phyloP scores from a whole-genome alignment of 441 rosid genomes.

The Croton setiger region DNA sequence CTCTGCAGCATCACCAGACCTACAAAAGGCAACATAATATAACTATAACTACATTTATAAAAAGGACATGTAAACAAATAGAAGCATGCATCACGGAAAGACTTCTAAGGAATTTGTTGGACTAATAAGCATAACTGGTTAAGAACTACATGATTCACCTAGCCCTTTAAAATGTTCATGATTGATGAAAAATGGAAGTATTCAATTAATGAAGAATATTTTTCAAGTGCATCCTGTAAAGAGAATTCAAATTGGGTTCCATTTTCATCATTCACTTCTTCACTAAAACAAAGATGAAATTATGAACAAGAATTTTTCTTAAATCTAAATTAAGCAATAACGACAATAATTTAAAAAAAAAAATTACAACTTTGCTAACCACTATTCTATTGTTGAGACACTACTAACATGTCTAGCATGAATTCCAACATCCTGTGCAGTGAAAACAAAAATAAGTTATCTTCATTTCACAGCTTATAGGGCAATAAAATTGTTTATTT shows the following conservation, averaged over 20 bases:
- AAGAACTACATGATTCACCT: not conserved
- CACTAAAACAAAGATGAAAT: slow-evolving; percentile 25
- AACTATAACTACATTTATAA: not conserved
- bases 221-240: not conserved
- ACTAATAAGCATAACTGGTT: not conserved
- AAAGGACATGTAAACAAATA: not conserved
- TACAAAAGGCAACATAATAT: slow-evolving; percentile 27
- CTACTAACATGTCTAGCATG: slow-evolving; percentile 94
- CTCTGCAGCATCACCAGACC: slow-evolving; percentile 59
- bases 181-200: not conserved
- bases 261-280: slow-evolving; percentile 75
- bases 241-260: slow-evolving; percentile 60
- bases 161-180: not conserved
- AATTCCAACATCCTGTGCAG: slow-evolving; percentile 59
- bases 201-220: not conserved
- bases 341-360: not conserved
- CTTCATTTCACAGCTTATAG: not conserved
- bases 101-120: too few species aligned
- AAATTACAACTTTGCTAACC: slow-evolving; percentile 41
- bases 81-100: not conserved
- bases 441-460: slow-evolving; percentile 22
- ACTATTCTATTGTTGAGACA: slow-evolving; percentile 83
- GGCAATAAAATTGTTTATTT: not conserved
- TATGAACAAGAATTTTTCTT: not conserved
- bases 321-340: slow-evolving; percentile 12